Evolutionary conservation across 495 filamentous ascomycete species (phyloP), one percentile per base, ranked within the genome.

Genomic region (Ascobolus immersus): DNA sequence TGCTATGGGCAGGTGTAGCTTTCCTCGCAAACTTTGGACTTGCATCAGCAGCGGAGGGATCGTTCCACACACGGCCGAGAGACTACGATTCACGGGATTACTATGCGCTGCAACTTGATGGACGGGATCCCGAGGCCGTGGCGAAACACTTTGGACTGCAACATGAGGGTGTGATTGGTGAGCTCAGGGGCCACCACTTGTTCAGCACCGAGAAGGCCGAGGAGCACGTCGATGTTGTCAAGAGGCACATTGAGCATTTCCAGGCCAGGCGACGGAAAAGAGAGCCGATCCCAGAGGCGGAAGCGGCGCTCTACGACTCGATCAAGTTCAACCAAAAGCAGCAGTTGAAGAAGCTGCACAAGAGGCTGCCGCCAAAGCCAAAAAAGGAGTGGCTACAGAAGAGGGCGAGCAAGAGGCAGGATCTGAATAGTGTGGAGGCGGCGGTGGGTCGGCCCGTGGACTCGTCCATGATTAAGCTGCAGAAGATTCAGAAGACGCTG

Each of bases 271-370:
- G 68, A 33, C 59, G 71, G 39, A 77, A 69, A 48, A 58, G 73
- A 32, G 55, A 53, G 11, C 44, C 57, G 3, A 49, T 57, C 18
- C 57, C 55, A 4, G 52, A 45, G n/a, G 47, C 44, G 19, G 58
- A 54, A 28, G 53, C 52, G n/a, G 61, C 73, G 47, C 48, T 65
- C 2, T 59, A 90, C 21, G 75, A 82, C 49, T 60, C 67, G 6
- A 65, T 96, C 18, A 60, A 73, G 25, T 77, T 75, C 52, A 72
- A 71, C 13, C 66, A 89, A 48, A 93, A 91, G 53, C 75, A 93
- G 44, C 67, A 64, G 38, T 46, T 75, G 6, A 70, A 69, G 44
- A 63, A 67, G 32, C 61, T 91, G 53, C 60, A 73, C 42, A 96
- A 94, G 54, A 63, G 86, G 43, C 42, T 61, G 13, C 57, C 75